Base-by-base conservation (phyloP, 345 rosid species). In the Trapa bicornis region DNA sequence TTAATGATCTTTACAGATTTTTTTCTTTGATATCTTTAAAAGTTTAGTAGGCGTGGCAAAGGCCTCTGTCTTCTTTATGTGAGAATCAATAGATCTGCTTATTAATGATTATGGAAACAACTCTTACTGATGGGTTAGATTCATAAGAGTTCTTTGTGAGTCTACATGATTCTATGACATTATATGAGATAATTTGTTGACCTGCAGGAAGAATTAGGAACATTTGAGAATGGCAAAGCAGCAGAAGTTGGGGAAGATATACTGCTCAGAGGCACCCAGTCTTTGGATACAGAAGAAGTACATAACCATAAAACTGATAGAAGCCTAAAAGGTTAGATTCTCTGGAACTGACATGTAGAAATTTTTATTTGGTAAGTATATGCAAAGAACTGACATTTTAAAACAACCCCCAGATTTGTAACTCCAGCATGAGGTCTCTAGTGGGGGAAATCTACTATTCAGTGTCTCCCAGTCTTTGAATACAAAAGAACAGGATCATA, bases 161-260 rank as follows among this genome's bases (percentile, higher is more conserved):
- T 42, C 22, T 38, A 42, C 2, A 47, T 67, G 8, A 54, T 5
- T 67, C 8, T 14, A n/a, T 39, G 43, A 32, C 53, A 15, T 67
- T 53, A 8, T 39, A 17, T 52, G 56, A 22, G 64, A 43, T 53
- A 47, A 50, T 70, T 32, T 29, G 12, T 53, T 65, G 63, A 62
- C 70, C 65, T 81, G 67, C 82, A 82, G 87, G 79, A 71, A 75
- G 75, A 69, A 47, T 64, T 74, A 32, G 69, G 45, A 47, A 69
- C 80, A 71, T 61, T 45, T n/a, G 73, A 71, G 45, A 73, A 53
- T 71, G 67, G 52, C 45, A 68, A 5, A 13, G 48, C 61, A 76
- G 76, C 70, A 66, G 72, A 64, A 70, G 54, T 65, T 33, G 64
- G 22, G 69, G 80, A 75, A 72, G 71, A 62, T 47, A 35, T 73